Percentiles rank a stretch among this genome's conserved stretches.
phyloP scores from a whole-genome alignment of 805 yeast species.

The Tetrapisispora fleetii region DNA sequence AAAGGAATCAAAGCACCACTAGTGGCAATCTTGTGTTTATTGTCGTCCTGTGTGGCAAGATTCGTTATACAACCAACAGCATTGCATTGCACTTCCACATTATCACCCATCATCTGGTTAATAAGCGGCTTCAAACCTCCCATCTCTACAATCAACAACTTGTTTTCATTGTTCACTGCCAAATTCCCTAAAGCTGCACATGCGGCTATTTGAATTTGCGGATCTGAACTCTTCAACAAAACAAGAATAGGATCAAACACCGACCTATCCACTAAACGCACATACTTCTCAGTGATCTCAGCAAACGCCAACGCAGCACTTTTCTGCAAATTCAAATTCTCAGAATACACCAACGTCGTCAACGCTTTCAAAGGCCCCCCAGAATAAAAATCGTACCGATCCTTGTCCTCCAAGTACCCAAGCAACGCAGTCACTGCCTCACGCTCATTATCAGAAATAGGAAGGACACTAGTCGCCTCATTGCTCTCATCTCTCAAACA shows the following conservation, averaged over 20 bases:
- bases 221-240: conserved; percentile 73
- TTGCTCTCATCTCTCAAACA: conserved; percentile 28
- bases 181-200: conserved; percentile 98
- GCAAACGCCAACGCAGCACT: conserved; percentile 98
- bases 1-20: conserved; percentile 93
- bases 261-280: conserved; percentile 79
- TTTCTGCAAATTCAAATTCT: conserved; percentile 87
- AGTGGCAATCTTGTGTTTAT: conserved; percentile 90
- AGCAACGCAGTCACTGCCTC: conserved; percentile 88
- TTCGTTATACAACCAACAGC: conserved; percentile 99
- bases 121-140: conserved; percentile 95
- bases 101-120: conserved; percentile 94
- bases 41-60: conserved; percentile 95
- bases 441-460: conserved; percentile 92
- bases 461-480: conserved; percentile 45
- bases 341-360: conserved; percentile 87
- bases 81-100: conserved; percentile 96
- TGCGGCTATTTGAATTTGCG: conserved; percentile 96
- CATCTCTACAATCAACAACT: conserved; percentile 89
- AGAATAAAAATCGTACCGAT: conserved; percentile 77
- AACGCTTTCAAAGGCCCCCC: conserved; percentile 75
- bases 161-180: conserved; percentile 94
- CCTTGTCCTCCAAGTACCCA: conserved; percentile 74
- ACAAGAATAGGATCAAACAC: conserved; percentile 90
- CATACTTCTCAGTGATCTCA: conserved; percentile 94